These are phyloP conservation scores for Russula abietina DNA, from an alignment of 768 basidiomycete genomes.

Conservation along the genomic window DNA sequence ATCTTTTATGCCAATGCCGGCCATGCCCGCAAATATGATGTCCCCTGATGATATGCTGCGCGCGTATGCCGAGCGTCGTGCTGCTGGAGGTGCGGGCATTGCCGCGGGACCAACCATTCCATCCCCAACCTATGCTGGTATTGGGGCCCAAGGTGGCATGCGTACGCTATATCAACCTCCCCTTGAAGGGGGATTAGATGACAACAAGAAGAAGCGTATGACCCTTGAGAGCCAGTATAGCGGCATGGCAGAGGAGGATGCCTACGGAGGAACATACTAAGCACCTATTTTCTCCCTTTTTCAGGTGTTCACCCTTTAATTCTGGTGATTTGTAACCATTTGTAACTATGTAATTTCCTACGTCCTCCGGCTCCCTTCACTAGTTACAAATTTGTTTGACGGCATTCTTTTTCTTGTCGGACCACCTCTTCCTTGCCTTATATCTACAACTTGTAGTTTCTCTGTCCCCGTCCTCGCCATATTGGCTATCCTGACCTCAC, in stretches of 20 bases:
- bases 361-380: not conserved
- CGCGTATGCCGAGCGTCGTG: constrained; percentile 54
- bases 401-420: not conserved
- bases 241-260: constrained; percentile 27
- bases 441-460: not conserved
- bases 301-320: not conserved
- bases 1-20: constrained; percentile 38
- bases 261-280: constrained; percentile 27
- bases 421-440: not conserved
- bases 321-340: not conserved
- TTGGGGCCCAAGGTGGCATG: constrained; percentile 30
- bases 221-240: constrained; percentile 30
- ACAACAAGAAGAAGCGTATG: constrained; percentile 25
- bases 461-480: not conserved
- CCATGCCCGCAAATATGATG: constrained; percentile 40
- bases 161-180: constrained; percentile 33
- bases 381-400: not conserved
- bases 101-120: constrained; percentile 27
- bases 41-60: constrained; percentile 73
- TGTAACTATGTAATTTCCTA: constrained; percentile 10
- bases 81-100: constrained; percentile 32
- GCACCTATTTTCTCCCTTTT: not conserved
- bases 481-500: not conserved
- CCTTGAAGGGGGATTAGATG: constrained; percentile 6
- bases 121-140: constrained; percentile 27